A percentile compares a stretch with the other conserved stretches of the same genome.
phyloP scores from a whole-genome alignment of 1,284 basidiomycete genomes.

The Cutaneotrichosporon sp. region DNA sequence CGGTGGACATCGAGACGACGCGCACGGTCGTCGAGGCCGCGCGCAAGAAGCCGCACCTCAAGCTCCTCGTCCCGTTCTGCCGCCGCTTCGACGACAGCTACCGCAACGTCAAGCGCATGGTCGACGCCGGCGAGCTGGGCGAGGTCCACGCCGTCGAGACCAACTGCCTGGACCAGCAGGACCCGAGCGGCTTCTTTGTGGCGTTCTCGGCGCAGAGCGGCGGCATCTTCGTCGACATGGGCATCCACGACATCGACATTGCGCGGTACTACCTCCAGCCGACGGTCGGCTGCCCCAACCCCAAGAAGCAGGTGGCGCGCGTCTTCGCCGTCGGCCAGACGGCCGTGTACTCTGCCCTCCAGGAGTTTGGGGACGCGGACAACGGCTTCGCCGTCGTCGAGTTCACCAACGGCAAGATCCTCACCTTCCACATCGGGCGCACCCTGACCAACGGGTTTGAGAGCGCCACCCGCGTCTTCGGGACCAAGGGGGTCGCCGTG shows the following conservation, averaged over 20 bases:
- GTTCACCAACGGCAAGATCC: conserved; percentile 1
- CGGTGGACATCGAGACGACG: background rate
- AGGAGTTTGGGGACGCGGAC: too few relatives aligned
- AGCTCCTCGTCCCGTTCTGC: background rate
- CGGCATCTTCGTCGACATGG: conserved; percentile 3
- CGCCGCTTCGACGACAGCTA: background rate
- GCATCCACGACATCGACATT: conserved; percentile 5
- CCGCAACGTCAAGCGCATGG: background rate
- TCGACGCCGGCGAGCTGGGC: background rate
- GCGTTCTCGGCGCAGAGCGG: background rate
- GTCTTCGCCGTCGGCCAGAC: background rate
- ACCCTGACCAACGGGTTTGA: conserved; percentile 1
- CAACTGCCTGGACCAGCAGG: background rate
- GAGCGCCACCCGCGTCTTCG: background rate
- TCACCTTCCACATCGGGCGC: conserved; percentile 1
- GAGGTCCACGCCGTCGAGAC: conserved; percentile 5
- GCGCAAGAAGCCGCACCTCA: background rate
- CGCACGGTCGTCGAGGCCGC: background rate
- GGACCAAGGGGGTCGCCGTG: background rate
- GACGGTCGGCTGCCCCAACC: background rate
- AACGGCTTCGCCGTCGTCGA: background rate
- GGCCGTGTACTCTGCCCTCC: background rate
- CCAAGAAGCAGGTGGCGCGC: conserved; percentile 1
- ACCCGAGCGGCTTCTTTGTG: background rate
- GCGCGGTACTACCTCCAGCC: background rate